A percentile compares a stretch with the other conserved stretches of the same genome.
Evolutionary conservation across 2,329 filamentous ascomycete species (phyloP).

Genomic region (Lachnellula subtilissima): DNA sequence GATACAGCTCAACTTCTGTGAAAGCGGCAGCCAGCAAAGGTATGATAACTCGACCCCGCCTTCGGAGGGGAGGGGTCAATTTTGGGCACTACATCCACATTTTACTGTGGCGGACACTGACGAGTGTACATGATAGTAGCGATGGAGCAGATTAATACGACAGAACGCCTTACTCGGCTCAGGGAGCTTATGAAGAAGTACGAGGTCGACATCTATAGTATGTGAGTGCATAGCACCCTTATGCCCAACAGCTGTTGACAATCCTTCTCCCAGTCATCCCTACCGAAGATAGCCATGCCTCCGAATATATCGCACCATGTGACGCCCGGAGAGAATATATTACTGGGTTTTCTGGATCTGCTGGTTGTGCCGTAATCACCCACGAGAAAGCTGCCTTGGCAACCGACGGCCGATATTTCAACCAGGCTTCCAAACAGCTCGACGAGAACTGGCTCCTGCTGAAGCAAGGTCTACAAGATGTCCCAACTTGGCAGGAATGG

Average conservation of each 20-base stretch:
- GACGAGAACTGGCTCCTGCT: constrained; percentile 87
- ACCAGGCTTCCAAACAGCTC: constrained; percentile 86
- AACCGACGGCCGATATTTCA: constrained; percentile 97
- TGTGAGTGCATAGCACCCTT: constrained; percentile 30
- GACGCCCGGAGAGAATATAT: constrained; percentile 90
- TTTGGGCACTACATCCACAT: not conserved
- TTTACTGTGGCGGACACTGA: not conserved
- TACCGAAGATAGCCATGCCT: constrained; percentile 95
- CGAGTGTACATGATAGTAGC: not conserved
- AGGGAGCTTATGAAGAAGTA: constrained; percentile 82
- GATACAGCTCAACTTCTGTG: constrained; percentile 17
- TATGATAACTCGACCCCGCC: not conserved
- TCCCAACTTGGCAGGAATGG: constrained; percentile 98
- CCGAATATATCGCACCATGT: constrained; percentile 96
- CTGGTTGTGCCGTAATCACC: constrained; percentile 86
- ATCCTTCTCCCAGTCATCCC: constrained; percentile 68
- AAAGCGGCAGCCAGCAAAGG: not conserved
- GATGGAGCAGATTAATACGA: constrained; percentile 79
- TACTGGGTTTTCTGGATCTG: constrained; percentile 90
- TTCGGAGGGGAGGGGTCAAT: not conserved
- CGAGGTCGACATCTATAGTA: constrained; percentile 90
- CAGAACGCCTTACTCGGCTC: constrained; percentile 68
- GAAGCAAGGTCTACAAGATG: constrained; percentile 89
- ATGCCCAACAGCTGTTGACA: constrained; percentile 17
- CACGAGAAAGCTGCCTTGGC: constrained; percentile 81